Evolutionary conservation across 345 rosid genomes (phyloP).

Genomic region (Rhodamnia argentea): DNA sequence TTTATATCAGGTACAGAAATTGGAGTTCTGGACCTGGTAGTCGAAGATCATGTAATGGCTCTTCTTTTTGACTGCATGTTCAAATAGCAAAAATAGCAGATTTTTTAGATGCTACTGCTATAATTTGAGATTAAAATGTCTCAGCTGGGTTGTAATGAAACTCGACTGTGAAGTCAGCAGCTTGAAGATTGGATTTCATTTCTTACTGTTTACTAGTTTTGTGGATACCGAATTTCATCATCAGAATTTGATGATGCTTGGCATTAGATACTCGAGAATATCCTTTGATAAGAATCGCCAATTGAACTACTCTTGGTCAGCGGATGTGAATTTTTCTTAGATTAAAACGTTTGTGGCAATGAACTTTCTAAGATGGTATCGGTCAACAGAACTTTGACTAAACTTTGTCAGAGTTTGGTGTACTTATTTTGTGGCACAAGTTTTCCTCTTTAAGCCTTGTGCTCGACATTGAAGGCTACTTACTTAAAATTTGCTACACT

Average conservation of each 20-base stretch:
- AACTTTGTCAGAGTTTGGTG: not conserved
- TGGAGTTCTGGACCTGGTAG: not conserved
- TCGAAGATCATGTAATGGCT: not conserved
- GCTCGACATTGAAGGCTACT: not conserved
- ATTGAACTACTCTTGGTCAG: not conserved
- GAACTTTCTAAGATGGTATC: not conserved
- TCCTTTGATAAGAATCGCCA: not conserved
- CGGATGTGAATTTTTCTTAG: not conserved
- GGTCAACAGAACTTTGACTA: not conserved
- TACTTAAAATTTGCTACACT: not conserved
- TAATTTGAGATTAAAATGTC: not conserved
- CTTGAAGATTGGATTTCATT: not conserved
- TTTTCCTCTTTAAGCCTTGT: not conserved
- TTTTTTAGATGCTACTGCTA: not conserved
- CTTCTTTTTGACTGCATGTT: not conserved
- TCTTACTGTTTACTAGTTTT: not conserved
- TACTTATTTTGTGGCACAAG: not conserved
- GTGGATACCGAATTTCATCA: not conserved
- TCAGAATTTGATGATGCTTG: not conserved
- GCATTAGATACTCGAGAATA: not conserved
- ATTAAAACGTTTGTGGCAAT: not conserved
- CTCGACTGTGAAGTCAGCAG: not conserved
- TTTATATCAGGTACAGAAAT: not conserved
- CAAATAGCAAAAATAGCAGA: not conserved
- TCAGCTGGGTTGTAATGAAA: not conserved